Evolutionary conservation across 495 filamentous ascomycete species (phyloP), one percentile per base, ranked within the genome.

Genomic region (Aspergillus leporis): DNA sequence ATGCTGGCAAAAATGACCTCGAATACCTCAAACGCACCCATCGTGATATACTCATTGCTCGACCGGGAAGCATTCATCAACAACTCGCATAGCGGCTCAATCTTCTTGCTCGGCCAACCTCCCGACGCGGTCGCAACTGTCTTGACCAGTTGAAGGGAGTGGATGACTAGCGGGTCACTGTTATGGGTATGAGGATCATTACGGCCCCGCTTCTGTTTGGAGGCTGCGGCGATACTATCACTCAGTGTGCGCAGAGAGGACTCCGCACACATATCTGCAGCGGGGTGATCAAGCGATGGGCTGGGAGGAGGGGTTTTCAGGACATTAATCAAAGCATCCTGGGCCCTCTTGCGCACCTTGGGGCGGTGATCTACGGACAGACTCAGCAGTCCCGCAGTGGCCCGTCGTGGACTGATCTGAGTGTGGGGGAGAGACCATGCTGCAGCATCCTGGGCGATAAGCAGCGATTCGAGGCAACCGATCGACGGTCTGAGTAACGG

Each of bases 101-200:
- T 92, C 74, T 95, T 95, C 78, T 87, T 89, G 74, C 88, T 95
- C n/a, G 94, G 94, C 95, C 95, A 98, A 48, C 95, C 93, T 47
- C 90, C 89, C 53, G 91, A 93, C 4, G 89, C 90, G 22, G 81
- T 76, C 4, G 93, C 92, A 59, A 98, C 82, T 2, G 90, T 87
- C 80, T 93, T 96, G 55, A 96, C 85, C 49, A 98, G 79, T 59
- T 98, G 95, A 57, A 98, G 72, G 4, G 91, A 87, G 73, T 97
- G 94, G 58, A 97, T 94, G 19, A 97, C 79, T 16, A 83, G 81
- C 14, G 94, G 93, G 55, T 96, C 91, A 67, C 90, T 83, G 46
- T 83, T 82, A 2, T 85, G 72, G 31, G 73, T 63, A 32, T 71
- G 68, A 23, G 77, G 69, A 51, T 75, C 71, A n/a, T 75, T 65